Base-by-base conservation (phyloP, 2,329 filamentous ascomycete species). In the Colletotrichum eleusines region DNA sequence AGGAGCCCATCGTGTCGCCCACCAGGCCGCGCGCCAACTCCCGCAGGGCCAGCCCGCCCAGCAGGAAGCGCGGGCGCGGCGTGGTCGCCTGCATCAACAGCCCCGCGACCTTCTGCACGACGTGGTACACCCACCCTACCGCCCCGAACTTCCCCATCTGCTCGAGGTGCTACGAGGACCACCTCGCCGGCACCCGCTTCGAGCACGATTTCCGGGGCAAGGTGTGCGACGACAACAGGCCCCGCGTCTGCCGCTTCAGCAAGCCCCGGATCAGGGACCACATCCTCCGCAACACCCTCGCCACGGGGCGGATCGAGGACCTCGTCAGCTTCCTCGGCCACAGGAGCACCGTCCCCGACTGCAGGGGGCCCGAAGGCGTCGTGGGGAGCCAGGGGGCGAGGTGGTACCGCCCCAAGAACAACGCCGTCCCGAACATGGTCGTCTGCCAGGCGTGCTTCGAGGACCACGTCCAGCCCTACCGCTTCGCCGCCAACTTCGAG, bases 361-460 rank as follows among this genome's bases (percentile, higher is more conserved):
- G 82, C 69, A 79, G 76, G 14, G 80, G 76, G 0, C 61, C 58
- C 5, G 63, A 26, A 0, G 73, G 72, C 7, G 77, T 72, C 2
- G 71, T 69, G 0, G 77, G 59, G 0, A 59, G 66, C 0, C 77
- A 80, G 1, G 75, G 74, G 0, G 58, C 79, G 20, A 80, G 76
- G 28, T 84, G 80, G 79, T 80, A 75, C 61, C 69, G 75, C 0
- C 74, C 80, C 69, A 72, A 46, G 2, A 68, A 78, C 5, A 69
- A 76, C 1, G 77, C 78, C 4, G 74, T 82, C 0, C 69, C 75
- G 0, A 77, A 77, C 0, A 78, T 83, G 33, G 74, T 83, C 2
- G 73, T 79, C 0, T 84, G 82, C 38, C 77, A 83, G 38, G 78
- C 82, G 5, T 84, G 82, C 60, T 80, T 79, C 67, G 76, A 81